phyloP scores from a whole-genome alignment of 1,284 basidiomycete species.

The Puccinia polysora region DNA sequence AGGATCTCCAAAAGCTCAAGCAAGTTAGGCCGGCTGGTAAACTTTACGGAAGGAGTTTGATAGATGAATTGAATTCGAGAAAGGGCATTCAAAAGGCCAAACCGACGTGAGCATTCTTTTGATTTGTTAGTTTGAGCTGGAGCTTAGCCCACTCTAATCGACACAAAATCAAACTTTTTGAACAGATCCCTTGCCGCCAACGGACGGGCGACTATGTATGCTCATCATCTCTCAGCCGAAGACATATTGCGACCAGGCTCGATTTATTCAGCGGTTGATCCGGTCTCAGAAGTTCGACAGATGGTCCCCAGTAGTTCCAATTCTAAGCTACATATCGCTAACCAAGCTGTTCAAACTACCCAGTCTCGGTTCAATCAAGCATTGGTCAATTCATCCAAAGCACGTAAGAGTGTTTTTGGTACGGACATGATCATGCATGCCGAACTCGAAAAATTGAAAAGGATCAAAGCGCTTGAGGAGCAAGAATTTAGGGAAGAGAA shows the following conservation, averaged over 20 bases:
- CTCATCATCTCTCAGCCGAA: slow-evolving; percentile 29
- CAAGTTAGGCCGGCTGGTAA: slow-evolving; percentile 27
- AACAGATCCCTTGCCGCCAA: slow-evolving; percentile 29
- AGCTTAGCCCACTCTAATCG: no score
- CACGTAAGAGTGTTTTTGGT: slow-evolving; percentile 39
- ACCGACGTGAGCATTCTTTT: slow-evolving; percentile 28
- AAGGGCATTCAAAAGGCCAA: slow-evolving; percentile 36
- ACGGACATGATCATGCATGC: slow-evolving; percentile 38
- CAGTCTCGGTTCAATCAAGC: slow-evolving; percentile 30
- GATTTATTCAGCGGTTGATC: slow-evolving; percentile 27
- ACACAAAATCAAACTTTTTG: no score
- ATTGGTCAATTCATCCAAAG: slow-evolving; percentile 30
- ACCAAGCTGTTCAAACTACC: slow-evolving; percentile 23
- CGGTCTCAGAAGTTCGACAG: not conserved
- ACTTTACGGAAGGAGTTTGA: slow-evolving; percentile 39
- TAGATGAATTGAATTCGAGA: slow-evolving; percentile 42
- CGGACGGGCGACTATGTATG: slow-evolving; percentile 15
- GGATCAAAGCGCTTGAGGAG: slow-evolving; percentile 38
- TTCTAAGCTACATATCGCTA: slow-evolving; percentile 26
- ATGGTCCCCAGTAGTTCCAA: slow-evolving; percentile 17
- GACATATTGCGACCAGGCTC: slow-evolving; percentile 31
- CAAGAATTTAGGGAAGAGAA: slow-evolving; percentile 30
- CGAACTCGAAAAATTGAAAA: slow-evolving; percentile 40
- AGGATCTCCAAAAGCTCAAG: slow-evolving; percentile 10
- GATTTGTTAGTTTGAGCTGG: no score